Evolutionary conservation across 78 protist genomes (phyloP).

Genomic region (Dictyostelium firmibasis): DNA sequence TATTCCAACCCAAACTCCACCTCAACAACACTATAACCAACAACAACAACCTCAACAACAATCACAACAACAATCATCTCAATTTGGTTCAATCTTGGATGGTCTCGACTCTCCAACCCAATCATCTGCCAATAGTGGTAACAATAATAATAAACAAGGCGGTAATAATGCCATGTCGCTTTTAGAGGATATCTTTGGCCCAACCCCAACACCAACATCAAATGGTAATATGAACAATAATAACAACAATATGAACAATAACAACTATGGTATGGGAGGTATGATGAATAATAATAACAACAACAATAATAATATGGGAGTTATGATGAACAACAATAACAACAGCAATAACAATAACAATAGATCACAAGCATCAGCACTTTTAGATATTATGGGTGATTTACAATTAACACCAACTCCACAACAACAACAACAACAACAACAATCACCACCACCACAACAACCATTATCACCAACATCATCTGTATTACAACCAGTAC

Average conservation of each 20-base stretch:
- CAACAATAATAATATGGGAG: neutral
- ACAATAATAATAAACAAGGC: neutral
- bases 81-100: conserved; percentile 37
- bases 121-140: neutral
- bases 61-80: neutral
- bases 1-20: conserved; percentile 39
- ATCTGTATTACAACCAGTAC: conserved; percentile 31
- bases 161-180: neutral
- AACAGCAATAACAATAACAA: neutral
- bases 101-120: conserved; percentile 38
- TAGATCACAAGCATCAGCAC: neutral
- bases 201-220: conserved; percentile 23
- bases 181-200: conserved; percentile 67
- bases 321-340: neutral
- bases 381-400: conserved; percentile 42
- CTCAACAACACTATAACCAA: conserved; percentile 6
- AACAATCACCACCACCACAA: conserved; percentile 5
- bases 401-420: neutral
- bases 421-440: neutral
- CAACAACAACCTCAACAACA: neutral
- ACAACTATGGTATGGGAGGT: neutral
- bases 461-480: neutral
- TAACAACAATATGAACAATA: neutral
- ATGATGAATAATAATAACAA: neutral
- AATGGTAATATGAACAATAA: neutral